Evolutionary conservation across 2,329 filamentous ascomycete species (phyloP).

Genomic region (Neonectria hederae): DNA sequence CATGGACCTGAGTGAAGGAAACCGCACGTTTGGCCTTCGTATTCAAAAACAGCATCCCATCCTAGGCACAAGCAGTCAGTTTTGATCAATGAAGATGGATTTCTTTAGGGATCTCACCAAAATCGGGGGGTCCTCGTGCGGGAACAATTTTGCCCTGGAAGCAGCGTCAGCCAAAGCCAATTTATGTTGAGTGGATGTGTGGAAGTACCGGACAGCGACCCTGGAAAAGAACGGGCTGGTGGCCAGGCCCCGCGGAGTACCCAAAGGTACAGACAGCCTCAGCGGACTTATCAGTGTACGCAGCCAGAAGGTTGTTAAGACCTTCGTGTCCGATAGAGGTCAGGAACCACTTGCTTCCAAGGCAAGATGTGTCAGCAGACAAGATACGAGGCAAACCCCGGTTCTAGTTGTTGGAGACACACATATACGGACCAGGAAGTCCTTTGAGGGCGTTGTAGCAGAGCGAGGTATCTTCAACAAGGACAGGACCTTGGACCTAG

Average conservation of each 20-base stretch:
- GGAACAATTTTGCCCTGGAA: slow-evolving; percentile 79
- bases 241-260: slow-evolving; percentile 85
- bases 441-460: slow-evolving; percentile 91
- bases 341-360: slow-evolving; percentile 92
- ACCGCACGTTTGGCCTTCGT: slow-evolving; percentile 81
- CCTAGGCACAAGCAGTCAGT: slow-evolving; percentile 60
- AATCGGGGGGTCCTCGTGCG: slow-evolving; percentile 79
- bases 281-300: slow-evolving; percentile 89
- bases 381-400: not conserved
- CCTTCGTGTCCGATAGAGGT: slow-evolving; percentile 82
- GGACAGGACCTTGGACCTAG: slow-evolving; percentile 83
- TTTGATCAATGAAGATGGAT: not conserved
- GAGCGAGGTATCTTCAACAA: slow-evolving; percentile 95
- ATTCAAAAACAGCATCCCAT: slow-evolving; percentile 97
- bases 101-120: slow-evolving; percentile 68
- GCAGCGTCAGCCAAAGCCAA: slow-evolving; percentile 3
- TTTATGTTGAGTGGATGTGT: not conserved
- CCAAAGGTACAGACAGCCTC: slow-evolving; percentile 97
- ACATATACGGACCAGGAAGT: slow-evolving; percentile 98
- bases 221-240: slow-evolving; percentile 89
- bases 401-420: slow-evolving; percentile 46
- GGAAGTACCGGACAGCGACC: slow-evolving; percentile 77
- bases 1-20: not conserved
- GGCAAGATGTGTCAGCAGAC: not conserved
- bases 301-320: slow-evolving; percentile 88